phyloP scores from a whole-genome alignment of 1,284 basidiomycete genomes.

The Ganoderma leucocontextum region DNA sequence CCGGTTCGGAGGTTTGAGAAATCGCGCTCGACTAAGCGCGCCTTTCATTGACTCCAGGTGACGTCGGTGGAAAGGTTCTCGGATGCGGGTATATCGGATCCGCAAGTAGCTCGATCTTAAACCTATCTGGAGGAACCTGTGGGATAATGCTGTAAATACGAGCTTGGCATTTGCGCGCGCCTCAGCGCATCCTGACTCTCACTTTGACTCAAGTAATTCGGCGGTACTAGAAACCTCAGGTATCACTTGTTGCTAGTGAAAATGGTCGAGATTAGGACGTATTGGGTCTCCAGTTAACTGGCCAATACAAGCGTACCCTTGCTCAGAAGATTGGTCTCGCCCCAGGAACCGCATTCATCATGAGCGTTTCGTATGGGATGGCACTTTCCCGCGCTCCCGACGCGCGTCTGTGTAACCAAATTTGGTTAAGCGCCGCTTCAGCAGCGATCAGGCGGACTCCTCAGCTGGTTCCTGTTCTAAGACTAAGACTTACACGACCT shows the following conservation, averaged over 20 bases:
- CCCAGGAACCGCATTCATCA: neutral
- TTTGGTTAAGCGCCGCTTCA: neutral
- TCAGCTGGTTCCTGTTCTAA: neutral
- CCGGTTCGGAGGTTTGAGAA: constrained; percentile 2
- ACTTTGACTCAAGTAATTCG: too few relatives aligned
- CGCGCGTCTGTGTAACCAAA: constrained; percentile 4
- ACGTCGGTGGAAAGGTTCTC: neutral
- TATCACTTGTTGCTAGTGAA: neutral
- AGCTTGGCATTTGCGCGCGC: too few relatives aligned
- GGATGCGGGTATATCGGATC: neutral
- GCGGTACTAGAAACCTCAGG: neutral
- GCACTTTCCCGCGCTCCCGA: neutral
- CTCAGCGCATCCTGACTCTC: too few relatives aligned
- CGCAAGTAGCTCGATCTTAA: neutral
- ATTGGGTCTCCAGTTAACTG: neutral
- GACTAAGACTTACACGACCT: too few relatives aligned
- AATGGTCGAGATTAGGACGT: neutral
- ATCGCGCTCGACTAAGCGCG: neutral
- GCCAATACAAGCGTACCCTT: neutral
- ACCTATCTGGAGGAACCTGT: neutral
- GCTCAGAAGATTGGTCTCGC: neutral
- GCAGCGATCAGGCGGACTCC: neutral
- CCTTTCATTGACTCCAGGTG: neutral
- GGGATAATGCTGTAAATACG: too few relatives aligned
- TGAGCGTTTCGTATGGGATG: neutral